These are phyloP conservation scores for Trypanosoma platydactyli DNA, from an alignment of 208 protist species.

Conservation along the genomic window DNA sequence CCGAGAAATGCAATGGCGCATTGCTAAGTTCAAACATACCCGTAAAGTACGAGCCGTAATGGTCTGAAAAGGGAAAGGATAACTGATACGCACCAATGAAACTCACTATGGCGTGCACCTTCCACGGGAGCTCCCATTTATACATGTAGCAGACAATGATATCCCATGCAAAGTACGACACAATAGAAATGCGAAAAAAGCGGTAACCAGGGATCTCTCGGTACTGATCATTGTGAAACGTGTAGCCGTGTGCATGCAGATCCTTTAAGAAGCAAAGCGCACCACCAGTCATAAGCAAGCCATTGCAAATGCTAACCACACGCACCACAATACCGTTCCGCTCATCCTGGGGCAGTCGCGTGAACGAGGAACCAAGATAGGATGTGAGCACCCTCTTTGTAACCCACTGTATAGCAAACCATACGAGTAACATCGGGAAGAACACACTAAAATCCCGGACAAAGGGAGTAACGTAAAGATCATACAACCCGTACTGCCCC, in stretches of 20 bases:
- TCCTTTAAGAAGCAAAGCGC: slow-evolving; percentile 62
- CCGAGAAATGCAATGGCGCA: slow-evolving; percentile 62
- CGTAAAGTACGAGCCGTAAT: slow-evolving; percentile 78
- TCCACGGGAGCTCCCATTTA: slow-evolving; percentile 69
- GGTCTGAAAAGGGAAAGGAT: slow-evolving; percentile 74
- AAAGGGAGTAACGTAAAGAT: slow-evolving; percentile 67
- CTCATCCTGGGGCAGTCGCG: slow-evolving; percentile 30
- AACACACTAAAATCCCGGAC: slow-evolving; percentile 54
- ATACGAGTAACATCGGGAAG: slow-evolving; percentile 54
- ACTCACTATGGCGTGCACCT: slow-evolving; percentile 70
- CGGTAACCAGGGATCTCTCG: slow-evolving; percentile 52
- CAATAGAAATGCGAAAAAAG: slow-evolving; percentile 67
- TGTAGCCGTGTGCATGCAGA: slow-evolving; percentile 31
- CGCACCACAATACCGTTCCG: slow-evolving; percentile 70
- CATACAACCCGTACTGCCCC: slow-evolving; percentile 54
- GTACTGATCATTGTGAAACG: slow-evolving; percentile 49
- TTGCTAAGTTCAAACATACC: slow-evolving; percentile 87
- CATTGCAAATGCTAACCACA: slow-evolving; percentile 62
- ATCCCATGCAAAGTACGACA: slow-evolving; percentile 84
- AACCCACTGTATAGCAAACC: slow-evolving; percentile 49
- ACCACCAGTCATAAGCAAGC: slow-evolving; percentile 61
- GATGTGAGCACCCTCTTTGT: slow-evolving; percentile 33
- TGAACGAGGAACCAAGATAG: slow-evolving; percentile 38
- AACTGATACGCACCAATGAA: slow-evolving; percentile 70
- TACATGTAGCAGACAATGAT: slow-evolving; percentile 74